Base-by-base conservation (phyloP, 1,284 basidiomycete species). In the Ustilago trichophora region DNA sequence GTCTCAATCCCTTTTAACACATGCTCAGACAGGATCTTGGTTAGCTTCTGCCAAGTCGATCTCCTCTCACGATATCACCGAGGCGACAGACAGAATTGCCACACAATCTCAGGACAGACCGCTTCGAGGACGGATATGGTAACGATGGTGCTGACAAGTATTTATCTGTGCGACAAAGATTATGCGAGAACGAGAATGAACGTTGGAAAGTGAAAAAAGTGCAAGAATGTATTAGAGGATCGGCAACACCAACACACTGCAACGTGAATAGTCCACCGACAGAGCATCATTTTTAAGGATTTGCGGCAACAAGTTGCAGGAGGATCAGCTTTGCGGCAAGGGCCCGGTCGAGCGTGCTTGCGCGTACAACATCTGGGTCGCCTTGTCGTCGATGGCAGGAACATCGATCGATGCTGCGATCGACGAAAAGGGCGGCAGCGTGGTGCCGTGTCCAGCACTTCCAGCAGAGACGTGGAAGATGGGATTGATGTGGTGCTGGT, bases 401-500 rank as follows among this genome's bases (percentile, higher is more conserved):
- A 48, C 55, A 22, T 71, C 51, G 33, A 67, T 60, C 9, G 63
- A 48, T 12, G 73, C 73, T 36, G 72, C 73, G 29, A 75, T 63
- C 47, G 73, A 64, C 18, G 72, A 69, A 29, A 75, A 75, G 15
- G 73, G 72, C 26, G 73, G 73, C 33, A 75, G 49, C 16, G 59
- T 65, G 12, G 58, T 67, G 31, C 54, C 67, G 15, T 63, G 53
- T 7, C 57, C 52, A 19, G 29, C 46, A 13, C 46, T 44, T 6
- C 48, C 51, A 16, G 46, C 24, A n/a, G 70, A 43, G 6, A 73
- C 71, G 21, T 70, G 59, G 57, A 73, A 73, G 47, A 73, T 73
- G 3, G 71, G 71, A 27, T 73, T 73, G 34, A 73, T 42, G 21
- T 60, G 65, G 12, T 72, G 62, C 33, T 62, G 57, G 7, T 60